Evolutionary conservation across 352 stramenopile genomes (phyloP).

Genomic region (Pythium coloratum): DNA sequence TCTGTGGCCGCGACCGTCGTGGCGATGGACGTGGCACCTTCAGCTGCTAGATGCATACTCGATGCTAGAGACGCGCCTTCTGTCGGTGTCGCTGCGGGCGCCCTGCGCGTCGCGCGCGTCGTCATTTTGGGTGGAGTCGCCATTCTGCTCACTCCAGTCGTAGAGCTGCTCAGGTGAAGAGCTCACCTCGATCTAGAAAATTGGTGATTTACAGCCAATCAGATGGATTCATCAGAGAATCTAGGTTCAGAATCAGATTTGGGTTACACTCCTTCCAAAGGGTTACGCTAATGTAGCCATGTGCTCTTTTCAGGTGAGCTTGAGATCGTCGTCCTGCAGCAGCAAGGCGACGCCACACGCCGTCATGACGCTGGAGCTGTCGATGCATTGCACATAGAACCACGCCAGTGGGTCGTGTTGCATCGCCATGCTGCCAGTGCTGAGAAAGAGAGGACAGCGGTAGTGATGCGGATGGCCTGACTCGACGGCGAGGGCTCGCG

Average conservation of each 20-base stretch:
- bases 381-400: conserved; percentile 39
- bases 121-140: conserved; percentile 2
- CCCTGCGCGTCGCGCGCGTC: neutral
- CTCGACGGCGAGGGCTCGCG: neutral
- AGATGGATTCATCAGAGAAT: neutral
- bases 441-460: conserved; percentile 45
- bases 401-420: conserved; percentile 40
- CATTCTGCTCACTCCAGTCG: neutral
- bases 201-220: neutral
- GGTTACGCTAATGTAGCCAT: conserved; percentile 11
- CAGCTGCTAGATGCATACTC: neutral
- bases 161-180: neutral
- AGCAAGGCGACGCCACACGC: conserved; percentile 38
- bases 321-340: conserved; percentile 32
- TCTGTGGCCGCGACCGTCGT: conserved; percentile 14
- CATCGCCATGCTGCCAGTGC: conserved; percentile 21
- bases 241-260: neutral
- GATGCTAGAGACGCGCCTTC: neutral
- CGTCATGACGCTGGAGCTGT: conserved; percentile 28
- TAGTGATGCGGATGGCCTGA: conserved; percentile 11
- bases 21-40: neutral
- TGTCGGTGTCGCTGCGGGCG: neutral
- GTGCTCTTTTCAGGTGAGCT: neutral
- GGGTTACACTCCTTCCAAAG: neutral
- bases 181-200: neutral